These are phyloP conservation scores for Cutaneotrichosporon daszewskae DNA, from an alignment of 1,284 basidiomycete species.

Conservation along the genomic window DNA sequence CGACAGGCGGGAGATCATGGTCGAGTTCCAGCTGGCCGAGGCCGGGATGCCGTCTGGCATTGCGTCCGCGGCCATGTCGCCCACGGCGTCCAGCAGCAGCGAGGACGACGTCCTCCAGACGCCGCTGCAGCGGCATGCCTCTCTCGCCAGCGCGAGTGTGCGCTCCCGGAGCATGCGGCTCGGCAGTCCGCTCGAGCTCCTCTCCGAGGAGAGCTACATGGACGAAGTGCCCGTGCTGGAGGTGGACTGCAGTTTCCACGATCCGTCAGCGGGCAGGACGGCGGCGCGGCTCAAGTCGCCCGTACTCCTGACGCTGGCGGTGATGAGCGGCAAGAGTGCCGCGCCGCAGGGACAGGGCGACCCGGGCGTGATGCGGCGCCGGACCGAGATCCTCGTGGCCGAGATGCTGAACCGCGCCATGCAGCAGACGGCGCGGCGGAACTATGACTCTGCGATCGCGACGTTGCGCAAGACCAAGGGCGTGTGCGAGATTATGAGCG, in stretches of 20 bases:
- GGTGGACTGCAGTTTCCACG: conserved; percentile 86
- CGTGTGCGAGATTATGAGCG: conserved; percentile 73
- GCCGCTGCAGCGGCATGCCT: background rate
- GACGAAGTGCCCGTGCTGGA: conserved; percentile 89
- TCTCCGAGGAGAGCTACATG: conserved; percentile 75
- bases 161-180: background rate
- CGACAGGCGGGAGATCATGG: conserved; percentile 86
- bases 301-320: conserved; percentile 78
- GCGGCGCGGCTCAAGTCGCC: conserved; percentile 80
- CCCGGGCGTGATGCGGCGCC: conserved; percentile 76
- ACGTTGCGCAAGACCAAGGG: conserved; percentile 82
- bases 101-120: background rate
- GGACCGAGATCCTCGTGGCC: conserved; percentile 85
- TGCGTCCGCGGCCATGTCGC: background rate
- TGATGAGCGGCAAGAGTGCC: conserved; percentile 58
- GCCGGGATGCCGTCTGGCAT: background rate
- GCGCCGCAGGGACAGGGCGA: conserved; percentile 60
- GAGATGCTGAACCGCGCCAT: conserved; percentile 93
- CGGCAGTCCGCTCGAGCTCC: background rate
- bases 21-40: conserved; percentile 78
- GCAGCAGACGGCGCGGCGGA: conserved; percentile 78
- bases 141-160: background rate
- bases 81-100: background rate
- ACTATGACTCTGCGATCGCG: conserved; percentile 76
- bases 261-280: conserved; percentile 72